Conservation (phyloP, 2,329 filamentous ascomycete genomes). For the Salinomyces thailandicus region DNA sequence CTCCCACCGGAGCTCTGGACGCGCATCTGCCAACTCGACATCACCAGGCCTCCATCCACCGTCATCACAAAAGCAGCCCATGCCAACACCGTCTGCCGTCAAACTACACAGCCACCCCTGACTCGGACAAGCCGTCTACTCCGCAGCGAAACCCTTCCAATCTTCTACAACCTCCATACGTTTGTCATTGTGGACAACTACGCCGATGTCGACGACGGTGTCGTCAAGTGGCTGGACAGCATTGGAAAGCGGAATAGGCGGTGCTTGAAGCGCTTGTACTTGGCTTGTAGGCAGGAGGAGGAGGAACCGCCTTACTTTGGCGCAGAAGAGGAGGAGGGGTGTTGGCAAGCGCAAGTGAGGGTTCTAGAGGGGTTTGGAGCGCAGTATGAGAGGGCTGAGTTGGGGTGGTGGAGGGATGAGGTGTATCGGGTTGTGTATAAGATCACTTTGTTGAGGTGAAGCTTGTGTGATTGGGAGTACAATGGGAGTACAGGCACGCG, state of each 20-base stretch:
- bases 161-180: background rate
- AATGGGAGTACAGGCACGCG: no score
- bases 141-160: background rate
- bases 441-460: background rate
- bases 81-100: background rate
- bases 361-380: background rate
- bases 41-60: background rate
- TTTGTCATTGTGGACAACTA: background rate
- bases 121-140: background rate
- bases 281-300: background rate
- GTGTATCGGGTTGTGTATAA: background rate
- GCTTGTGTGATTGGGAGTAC: no score
- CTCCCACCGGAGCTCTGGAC: constrained; percentile 6
- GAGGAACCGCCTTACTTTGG: background rate
- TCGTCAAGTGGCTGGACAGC: background rate
- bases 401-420: background rate
- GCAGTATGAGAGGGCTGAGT: background rate
- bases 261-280: background rate
- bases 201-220: background rate
- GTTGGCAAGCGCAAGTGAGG: background rate
- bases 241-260: background rate
- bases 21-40: background rate
- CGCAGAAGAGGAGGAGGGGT: background rate
- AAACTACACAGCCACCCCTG: background rate
- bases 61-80: background rate